Evolutionary conservation across 2,329 filamentous ascomycete species (phyloP).

Genomic region (Colletotrichum lindemuthianum): DNA sequence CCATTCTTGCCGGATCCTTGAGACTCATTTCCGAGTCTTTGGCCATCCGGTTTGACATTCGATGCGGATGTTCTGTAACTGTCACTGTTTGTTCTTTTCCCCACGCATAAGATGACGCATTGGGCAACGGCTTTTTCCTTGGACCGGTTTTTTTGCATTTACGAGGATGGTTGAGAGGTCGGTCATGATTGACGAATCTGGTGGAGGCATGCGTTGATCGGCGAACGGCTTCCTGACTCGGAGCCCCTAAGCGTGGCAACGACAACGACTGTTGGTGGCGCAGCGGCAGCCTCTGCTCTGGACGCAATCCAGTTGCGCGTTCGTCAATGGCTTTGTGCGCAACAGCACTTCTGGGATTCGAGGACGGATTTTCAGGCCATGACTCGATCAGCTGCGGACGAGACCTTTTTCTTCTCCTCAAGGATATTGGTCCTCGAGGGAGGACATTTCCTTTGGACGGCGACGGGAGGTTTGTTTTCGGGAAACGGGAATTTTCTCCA

Average conservation of each 20-base stretch:
- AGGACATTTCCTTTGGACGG: constrained; percentile 6
- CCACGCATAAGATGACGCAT: constrained; percentile 34
- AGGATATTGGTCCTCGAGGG: constrained; percentile 6
- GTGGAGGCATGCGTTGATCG: constrained; percentile 21
- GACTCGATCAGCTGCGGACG: constrained; percentile 3
- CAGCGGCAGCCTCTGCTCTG: no score
- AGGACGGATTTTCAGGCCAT: not conserved
- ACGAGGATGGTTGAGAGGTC: constrained; percentile 6
- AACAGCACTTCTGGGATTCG: not conserved
- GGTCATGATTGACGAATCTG: constrained; percentile 20
- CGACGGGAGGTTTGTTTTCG: constrained; percentile 4
- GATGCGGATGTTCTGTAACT: constrained; percentile 1
- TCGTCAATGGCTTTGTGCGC: no score
- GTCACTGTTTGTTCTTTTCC: constrained; percentile 16
- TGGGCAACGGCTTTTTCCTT: constrained; percentile 31
- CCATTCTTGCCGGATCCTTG: constrained; percentile 15
- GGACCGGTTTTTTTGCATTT: constrained; percentile 34
- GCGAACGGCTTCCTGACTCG: not conserved
- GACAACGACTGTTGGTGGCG: no score
- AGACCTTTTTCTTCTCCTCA: constrained; percentile 11
- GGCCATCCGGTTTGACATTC: constrained; percentile 5
- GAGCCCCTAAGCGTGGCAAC: no score
- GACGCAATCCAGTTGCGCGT: no score
- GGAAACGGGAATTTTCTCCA: constrained; percentile 23
- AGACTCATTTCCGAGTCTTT: constrained; percentile 3